A percentile compares a stretch with the other conserved stretches of the same genome.
Conservation (phyloP, 2,329 filamentous ascomycete genomes). For the Endoconidiophora laricicola region DNA sequence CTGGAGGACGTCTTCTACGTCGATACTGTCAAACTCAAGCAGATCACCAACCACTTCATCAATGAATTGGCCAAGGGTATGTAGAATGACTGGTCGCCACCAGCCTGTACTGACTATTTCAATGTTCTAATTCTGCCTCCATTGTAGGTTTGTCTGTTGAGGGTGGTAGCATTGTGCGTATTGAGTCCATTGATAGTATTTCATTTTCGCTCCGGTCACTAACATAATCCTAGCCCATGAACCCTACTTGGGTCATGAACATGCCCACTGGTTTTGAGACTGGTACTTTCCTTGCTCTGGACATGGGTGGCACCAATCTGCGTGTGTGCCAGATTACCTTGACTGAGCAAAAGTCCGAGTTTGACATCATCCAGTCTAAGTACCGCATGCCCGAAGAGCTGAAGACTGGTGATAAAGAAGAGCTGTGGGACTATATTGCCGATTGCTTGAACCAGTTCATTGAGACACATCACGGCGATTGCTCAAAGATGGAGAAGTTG, state of each 20-base stretch:
- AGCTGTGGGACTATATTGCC: conserved; percentile 89
- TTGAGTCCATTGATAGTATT: not conserved
- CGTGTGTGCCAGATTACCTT: conserved; percentile 87
- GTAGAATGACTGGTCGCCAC: conserved; percentile 12
- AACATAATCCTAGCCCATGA: conserved; percentile 60
- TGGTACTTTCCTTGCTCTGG: conserved; percentile 74
- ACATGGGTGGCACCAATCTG: conserved; percentile 93
- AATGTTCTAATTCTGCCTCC: not conserved
- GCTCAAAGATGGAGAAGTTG: conserved; percentile 43
- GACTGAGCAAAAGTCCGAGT: conserved; percentile 73
- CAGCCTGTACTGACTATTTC: not conserved
- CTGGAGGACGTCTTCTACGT: conserved; percentile 77
- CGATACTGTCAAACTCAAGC: conserved; percentile 62
- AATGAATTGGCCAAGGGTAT: conserved; percentile 71
- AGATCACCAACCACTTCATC: conserved; percentile 79
- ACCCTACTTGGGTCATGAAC: conserved; percentile 88
- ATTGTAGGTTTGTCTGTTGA: conserved; percentile 39
- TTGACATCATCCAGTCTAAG: conserved; percentile 90
- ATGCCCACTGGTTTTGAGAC: conserved; percentile 77
- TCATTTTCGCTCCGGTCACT: not conserved
- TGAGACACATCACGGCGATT: conserved; percentile 61
- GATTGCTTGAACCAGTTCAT: conserved; percentile 86
- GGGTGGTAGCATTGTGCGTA: conserved; percentile 78
- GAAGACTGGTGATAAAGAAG: conserved; percentile 67
- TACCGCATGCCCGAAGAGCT: conserved; percentile 89